Evolutionary conservation across 108 stramenopile genomes (phyloP), one percentile per base, ranked within the genome.

Genomic region (Nitzschia inconspicua): DNA sequence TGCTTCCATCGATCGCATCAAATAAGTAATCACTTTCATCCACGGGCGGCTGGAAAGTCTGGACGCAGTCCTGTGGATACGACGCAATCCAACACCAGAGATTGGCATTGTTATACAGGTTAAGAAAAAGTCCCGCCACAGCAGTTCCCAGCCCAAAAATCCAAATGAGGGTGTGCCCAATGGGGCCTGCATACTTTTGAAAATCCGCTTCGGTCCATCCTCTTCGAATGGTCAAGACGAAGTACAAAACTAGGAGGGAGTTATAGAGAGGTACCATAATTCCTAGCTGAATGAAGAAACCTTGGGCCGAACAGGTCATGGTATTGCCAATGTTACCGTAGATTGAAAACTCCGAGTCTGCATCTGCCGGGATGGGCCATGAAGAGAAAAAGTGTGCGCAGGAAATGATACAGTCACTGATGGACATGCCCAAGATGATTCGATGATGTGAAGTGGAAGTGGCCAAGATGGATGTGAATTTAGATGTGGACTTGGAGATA

Each of bases 1-100:
- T 47, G 9, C 52, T 36, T 13, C 60, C 58, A 10, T 25, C 32
- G n/a, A n/a, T n/a, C n/a, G n/a, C n/a, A n/a, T n/a, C n/a, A n/a
- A n/a, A n/a, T n/a, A n/a, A n/a, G n/a, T n/a, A n/a, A n/a, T n/a
- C n/a, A n/a, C n/a, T n/a, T n/a, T n/a, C n/a, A n/a, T n/a, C n/a
- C n/a, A n/a, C n/a, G n/a, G n/a, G n/a, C n/a, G n/a, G n/a, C 35
- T 55, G 43, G 4, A 19, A 20, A 31, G 24, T 53, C 3, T 39
- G 44, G 19, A 34, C 55, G 27, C 80, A 82, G 7, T 14, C 28
- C 3, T 34, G 0, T 0, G 82, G 82, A 48, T 77, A 65, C 2
- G 70, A 28, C 13, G 78, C 47, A 28, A 78, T 72, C 78, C 78
- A 83, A 34, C 82, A 83, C 75, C 78, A 76, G 11, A 77, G 32